These are phyloP conservation scores for Clohesyomyces aquaticus DNA, from an alignment of 495 filamentous ascomycete species.

Conservation along the genomic window DNA sequence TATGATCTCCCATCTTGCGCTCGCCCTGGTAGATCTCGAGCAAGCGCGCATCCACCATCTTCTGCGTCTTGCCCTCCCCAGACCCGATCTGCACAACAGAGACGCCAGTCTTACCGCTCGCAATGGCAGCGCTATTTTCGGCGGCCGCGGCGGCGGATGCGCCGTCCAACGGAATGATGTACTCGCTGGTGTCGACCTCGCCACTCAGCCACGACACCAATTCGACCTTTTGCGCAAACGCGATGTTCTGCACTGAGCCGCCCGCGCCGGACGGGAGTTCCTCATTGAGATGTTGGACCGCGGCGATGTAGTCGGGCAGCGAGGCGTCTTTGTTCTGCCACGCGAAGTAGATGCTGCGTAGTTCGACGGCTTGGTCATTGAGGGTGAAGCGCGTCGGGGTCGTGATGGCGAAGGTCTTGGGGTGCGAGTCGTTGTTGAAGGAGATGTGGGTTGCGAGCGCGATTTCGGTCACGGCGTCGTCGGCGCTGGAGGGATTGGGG, in stretches of 20 bases:
- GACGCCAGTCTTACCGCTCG: slow-evolving; percentile 53
- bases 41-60: slow-evolving; percentile 76
- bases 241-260: slow-evolving; percentile 74
- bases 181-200: slow-evolving; percentile 83
- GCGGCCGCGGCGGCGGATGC: slow-evolving; percentile 55
- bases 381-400: slow-evolving; percentile 83
- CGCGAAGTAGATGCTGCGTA: slow-evolving; percentile 92
- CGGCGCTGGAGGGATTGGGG: slow-evolving; percentile 57
- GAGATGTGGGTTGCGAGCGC: slow-evolving; percentile 80
- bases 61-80: slow-evolving; percentile 49
- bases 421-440: slow-evolving; percentile 65
- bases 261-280: slow-evolving; percentile 64
- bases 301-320: slow-evolving; percentile 86
- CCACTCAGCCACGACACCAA: slow-evolving; percentile 91
- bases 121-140: slow-evolving; percentile 53
- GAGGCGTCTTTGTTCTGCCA: slow-evolving; percentile 88
- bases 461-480: slow-evolving; percentile 57
- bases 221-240: slow-evolving; percentile 88
- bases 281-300: slow-evolving; percentile 78
- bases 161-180: slow-evolving; percentile 80
- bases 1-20: slow-evolving; percentile 87
- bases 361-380: slow-evolving; percentile 72
- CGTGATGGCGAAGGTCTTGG: slow-evolving; percentile 71
- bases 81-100: slow-evolving; percentile 47
- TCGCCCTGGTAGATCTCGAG: slow-evolving; percentile 89